Base-by-base conservation (phyloP, 1,139 yeast genomes). In the Suhomyces bokatorum region DNA sequence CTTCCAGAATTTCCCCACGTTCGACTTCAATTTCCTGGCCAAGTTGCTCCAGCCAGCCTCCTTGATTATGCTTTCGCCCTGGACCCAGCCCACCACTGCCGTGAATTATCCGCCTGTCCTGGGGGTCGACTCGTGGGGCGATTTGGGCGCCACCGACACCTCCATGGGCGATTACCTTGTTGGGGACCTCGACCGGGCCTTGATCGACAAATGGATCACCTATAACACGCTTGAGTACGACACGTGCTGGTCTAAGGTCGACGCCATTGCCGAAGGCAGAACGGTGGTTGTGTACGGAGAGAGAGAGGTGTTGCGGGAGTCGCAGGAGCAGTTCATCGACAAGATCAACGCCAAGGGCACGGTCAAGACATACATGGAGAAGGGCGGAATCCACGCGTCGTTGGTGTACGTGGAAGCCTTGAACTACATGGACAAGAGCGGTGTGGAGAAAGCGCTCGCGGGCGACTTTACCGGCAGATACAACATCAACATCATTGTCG, bases 1-100 rank as follows among this genome's bases (percentile, higher is more conserved):
- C 16, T 62, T 63, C 39, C 38, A 48, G 5, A 47, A 48, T 12
- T 62, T 50, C 42, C 51, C 55, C 3, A 47, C 58, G 24, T 66
- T 63, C 37, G 57, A 56, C 35, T 57, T 59, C 32, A 30, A 34
- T n/a, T 56, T 55, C 42, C 43, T 46, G 11, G 46, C 24, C 4
- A 34, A 37, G 9, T 47, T 58, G 40, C 57, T 62, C 1, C 66
- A 66, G 46, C 75, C 76, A 8, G 53, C 49, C 11, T 64, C 71
- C 2, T 51, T 66, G 29, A 52, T 69, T 2, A 58, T 73, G 32
- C 53, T 71, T 6, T 70, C 78, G 15, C 80, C 80, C 3, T 76
- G 81, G 80, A 61, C 67, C 15, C 62, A 69, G 44, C 65, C 74
- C 3, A 50, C 49, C 37, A 57, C 54, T 17, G 39, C 42, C 7